Evolutionary conservation across 495 filamentous ascomycete species (phyloP).

Genomic region (Aspergillus bridgeri): DNA sequence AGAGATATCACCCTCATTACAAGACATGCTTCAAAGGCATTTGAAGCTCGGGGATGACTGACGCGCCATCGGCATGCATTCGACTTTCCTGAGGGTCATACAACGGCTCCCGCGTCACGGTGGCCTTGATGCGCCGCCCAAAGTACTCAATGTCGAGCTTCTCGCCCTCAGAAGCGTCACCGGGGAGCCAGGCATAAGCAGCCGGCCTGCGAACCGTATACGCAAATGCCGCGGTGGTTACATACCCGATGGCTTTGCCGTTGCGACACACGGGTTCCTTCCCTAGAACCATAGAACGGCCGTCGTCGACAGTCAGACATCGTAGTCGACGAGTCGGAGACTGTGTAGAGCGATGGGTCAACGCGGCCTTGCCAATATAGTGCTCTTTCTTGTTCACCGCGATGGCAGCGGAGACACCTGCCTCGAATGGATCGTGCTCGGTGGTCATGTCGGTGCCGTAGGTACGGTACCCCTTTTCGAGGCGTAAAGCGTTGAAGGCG

Average conservation of each 20-base stretch:
- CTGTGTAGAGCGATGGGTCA: slow-evolving; percentile 25
- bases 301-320: slow-evolving; percentile 44
- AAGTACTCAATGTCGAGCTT: slow-evolving; percentile 49
- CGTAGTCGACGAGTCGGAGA: slow-evolving; percentile 29
- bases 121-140: slow-evolving; percentile 39
- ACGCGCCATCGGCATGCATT: slow-evolving; percentile 6
- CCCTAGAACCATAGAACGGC: slow-evolving; percentile 43
- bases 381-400: slow-evolving; percentile 32
- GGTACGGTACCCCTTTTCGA: slow-evolving; percentile 46
- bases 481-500: slow-evolving; percentile 45
- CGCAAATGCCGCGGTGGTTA: slow-evolving; percentile 47
- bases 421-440: slow-evolving; percentile 49
- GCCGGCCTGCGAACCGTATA: slow-evolving; percentile 44
- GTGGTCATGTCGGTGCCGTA: slow-evolving; percentile 46
- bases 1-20: not conserved
- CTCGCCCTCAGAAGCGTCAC: slow-evolving; percentile 27
- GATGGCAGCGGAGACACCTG: slow-evolving; percentile 36
- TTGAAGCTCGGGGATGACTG: slow-evolving; percentile 4
- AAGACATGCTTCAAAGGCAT: slow-evolving; percentile 13
- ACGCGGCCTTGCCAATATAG: slow-evolving; percentile 37
- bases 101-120: slow-evolving; percentile 34
- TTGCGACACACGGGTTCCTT: slow-evolving; percentile 48
- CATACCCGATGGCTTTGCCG: slow-evolving; percentile 39
- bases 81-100: slow-evolving; percentile 31
- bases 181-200: slow-evolving; percentile 46